Conservation (phyloP, 768 basidiomycete species). For the Hemileccinum rubropunctum region DNA sequence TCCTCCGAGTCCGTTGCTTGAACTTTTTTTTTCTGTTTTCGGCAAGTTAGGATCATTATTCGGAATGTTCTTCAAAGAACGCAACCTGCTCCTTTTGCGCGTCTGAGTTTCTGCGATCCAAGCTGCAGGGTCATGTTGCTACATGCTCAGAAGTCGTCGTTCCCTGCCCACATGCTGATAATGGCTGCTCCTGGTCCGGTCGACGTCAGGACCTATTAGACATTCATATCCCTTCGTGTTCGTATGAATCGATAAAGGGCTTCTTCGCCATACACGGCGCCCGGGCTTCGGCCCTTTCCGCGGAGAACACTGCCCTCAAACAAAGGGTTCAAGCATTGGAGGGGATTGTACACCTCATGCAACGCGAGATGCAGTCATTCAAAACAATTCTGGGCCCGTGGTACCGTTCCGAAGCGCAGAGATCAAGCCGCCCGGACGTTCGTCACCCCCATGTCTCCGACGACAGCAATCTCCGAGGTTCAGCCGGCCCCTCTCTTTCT, state of each 20-base stretch:
- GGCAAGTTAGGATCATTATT: conserved; percentile 36
- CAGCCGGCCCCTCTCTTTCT: conserved; percentile 18
- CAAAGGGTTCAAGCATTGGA: conserved; percentile 60
- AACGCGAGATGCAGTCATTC: conserved; percentile 54
- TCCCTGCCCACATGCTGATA: conserved; percentile 43
- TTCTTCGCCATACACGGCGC: conserved; percentile 48
- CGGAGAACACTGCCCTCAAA: conserved; percentile 66
- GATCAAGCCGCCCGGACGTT: conserved; percentile 13
- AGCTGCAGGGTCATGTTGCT: conserved; percentile 33
- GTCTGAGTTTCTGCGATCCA: conserved; percentile 33
- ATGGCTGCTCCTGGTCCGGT: conserved; percentile 58
- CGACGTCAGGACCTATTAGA: conserved; percentile 34
- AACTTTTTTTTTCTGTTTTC: neutral
- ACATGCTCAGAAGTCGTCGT: conserved; percentile 40
- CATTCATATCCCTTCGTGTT: conserved; percentile 43
- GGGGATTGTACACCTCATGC: conserved; percentile 46
- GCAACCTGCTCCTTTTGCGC: conserved; percentile 42
- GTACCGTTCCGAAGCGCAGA: conserved; percentile 42
- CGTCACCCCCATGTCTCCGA: conserved; percentile 11
- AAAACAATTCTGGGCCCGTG: conserved; percentile 66
- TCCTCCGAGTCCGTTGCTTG: conserved; percentile 1
- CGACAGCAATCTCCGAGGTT: conserved; percentile 8
- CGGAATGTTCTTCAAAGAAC: conserved; percentile 36
- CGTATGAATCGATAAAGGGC: conserved; percentile 61
- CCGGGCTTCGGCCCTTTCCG: conserved; percentile 42